A percentile compares a stretch with the other conserved stretches of the same genome.
These are phyloP conservation scores for Discostella stelligeroides DNA, from an alignment of 108 stramenopile species.

Conservation along the genomic window DNA sequence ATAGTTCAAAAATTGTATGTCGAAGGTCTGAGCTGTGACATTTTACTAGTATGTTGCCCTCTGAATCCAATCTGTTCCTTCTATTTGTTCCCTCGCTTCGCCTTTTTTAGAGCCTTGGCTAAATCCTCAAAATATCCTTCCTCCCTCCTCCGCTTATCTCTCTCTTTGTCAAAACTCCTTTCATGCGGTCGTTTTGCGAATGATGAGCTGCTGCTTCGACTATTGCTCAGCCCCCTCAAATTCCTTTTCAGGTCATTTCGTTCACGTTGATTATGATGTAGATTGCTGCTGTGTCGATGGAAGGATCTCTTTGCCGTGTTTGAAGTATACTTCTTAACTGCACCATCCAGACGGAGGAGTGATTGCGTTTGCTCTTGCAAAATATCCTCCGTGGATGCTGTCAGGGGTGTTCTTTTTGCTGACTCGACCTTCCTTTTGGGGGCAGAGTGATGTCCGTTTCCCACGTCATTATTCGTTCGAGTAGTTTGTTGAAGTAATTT, in stretches of 20 bases:
- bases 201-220: conserved; percentile 23
- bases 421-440: not conserved
- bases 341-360: conserved; percentile 23
- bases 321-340: conserved; percentile 20
- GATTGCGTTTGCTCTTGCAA: conserved; percentile 27
- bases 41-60: not conserved
- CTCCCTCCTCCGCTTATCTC: conserved; percentile 20
- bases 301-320: conserved; percentile 20
- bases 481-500: conserved; percentile 38
- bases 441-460: not conserved
- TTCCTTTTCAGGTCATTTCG: not conserved
- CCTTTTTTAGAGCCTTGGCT: conserved; percentile 27
- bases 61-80: not conserved
- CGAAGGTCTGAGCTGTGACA: not conserved
- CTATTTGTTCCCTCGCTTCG: not conserved
- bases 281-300: conserved; percentile 4
- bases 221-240: conserved; percentile 14
- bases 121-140: conserved; percentile 27
- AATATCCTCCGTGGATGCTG: conserved; percentile 14
- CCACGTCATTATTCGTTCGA: not conserved
- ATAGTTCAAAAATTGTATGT: not conserved
- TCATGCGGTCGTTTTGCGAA: conserved; percentile 11
- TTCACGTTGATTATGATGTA: conserved; percentile 7
- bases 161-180: conserved; percentile 20
- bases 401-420: not conserved